These are phyloP conservation scores for Theileria equi DNA, from an alignment of 169 alveolate genomes.

Conservation along the genomic window DNA sequence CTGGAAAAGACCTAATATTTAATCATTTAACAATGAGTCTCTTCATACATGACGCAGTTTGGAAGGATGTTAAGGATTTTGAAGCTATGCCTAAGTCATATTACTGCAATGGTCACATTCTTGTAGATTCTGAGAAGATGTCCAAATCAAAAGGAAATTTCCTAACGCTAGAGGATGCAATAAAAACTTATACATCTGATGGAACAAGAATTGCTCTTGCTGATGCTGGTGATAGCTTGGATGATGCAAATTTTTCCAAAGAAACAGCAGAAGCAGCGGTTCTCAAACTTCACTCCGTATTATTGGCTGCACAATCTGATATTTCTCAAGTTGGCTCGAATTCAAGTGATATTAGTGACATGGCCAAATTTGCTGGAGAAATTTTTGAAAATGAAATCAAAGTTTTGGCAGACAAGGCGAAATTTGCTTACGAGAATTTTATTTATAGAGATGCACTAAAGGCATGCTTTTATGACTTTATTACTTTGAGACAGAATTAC, in stretches of 20 bases:
- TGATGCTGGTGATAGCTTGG: slow-evolving; percentile 97
- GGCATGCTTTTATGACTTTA: slow-evolving; percentile 81
- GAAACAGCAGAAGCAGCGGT: slow-evolving; percentile 83
- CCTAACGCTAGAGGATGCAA: slow-evolving; percentile 89
- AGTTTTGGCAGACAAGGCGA: slow-evolving; percentile 72
- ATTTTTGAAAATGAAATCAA: slow-evolving; percentile 81
- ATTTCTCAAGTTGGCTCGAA: slow-evolving; percentile 33
- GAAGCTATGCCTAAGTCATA: slow-evolving; percentile 88
- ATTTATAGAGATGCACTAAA: slow-evolving; percentile 85
- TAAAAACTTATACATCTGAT: slow-evolving; percentile 92
- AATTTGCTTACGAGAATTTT: slow-evolving; percentile 74
- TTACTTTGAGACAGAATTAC: slow-evolving; percentile 71
- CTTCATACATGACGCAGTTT: slow-evolving; percentile 98
- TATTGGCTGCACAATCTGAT: slow-evolving; percentile 69
- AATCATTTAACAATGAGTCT: slow-evolving; percentile 98
- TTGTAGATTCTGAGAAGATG: slow-evolving; percentile 96
- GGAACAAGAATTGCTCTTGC: slow-evolving; percentile 97
- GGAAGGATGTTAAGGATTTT: slow-evolving; percentile 77
- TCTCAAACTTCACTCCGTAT: slow-evolving; percentile 73
- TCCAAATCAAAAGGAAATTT: slow-evolving; percentile 95
- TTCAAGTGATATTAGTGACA: slow-evolving; percentile 8
- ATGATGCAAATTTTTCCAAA: slow-evolving; percentile 92
- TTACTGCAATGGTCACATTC: slow-evolving; percentile 96
- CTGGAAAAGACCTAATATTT: slow-evolving; percentile 95
- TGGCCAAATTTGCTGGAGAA: slow-evolving; percentile 63